These are phyloP conservation scores for Choanephora cucurbitarum DNA, from an alignment of 371 early-diverging fungal genomes.

Conservation along the genomic window DNA sequence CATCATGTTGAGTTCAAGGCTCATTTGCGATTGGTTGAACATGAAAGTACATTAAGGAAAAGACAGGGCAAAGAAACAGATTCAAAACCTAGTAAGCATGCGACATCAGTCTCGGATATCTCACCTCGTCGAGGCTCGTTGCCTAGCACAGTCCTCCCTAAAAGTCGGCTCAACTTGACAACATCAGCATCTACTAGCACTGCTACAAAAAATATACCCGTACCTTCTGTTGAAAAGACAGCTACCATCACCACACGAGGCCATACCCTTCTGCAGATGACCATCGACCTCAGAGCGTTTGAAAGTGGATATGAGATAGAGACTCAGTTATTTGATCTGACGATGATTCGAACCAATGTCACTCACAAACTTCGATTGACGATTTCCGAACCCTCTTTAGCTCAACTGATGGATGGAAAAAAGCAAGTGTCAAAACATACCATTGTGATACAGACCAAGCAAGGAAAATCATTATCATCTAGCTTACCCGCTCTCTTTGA, in stretches of 20 bases:
- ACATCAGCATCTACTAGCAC: background rate
- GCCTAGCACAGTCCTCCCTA: conserved; percentile 6
- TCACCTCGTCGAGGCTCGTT: conserved; percentile 13
- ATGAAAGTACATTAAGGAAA: background rate
- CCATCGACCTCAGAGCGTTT: conserved; percentile 19
- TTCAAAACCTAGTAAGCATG: conserved; percentile 11
- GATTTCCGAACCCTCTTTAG: conserved; percentile 21
- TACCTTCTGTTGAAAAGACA: background rate
- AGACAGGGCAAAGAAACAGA: background rate
- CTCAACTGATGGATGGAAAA: conserved; percentile 15
- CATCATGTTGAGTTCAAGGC: conserved; percentile 10
- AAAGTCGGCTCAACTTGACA: conserved; percentile 1
- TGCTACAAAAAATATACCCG: background rate
- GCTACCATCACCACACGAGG: background rate
- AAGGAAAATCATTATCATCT: background rate
- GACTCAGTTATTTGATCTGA: conserved; percentile 16
- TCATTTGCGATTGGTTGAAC: background rate
- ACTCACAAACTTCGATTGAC: conserved; percentile 11
- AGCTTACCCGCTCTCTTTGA: conserved; percentile 3
- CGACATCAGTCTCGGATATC: background rate
- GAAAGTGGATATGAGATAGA: conserved; percentile 24
- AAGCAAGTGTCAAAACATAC: conserved; percentile 14
- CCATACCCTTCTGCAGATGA: conserved; percentile 9
- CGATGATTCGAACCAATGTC: conserved; percentile 10
- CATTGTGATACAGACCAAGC: conserved; percentile 2